Evolutionary conservation across 495 filamentous ascomycete genomes (phyloP).

Genomic region (Podospora pseudopauciseta): DNA sequence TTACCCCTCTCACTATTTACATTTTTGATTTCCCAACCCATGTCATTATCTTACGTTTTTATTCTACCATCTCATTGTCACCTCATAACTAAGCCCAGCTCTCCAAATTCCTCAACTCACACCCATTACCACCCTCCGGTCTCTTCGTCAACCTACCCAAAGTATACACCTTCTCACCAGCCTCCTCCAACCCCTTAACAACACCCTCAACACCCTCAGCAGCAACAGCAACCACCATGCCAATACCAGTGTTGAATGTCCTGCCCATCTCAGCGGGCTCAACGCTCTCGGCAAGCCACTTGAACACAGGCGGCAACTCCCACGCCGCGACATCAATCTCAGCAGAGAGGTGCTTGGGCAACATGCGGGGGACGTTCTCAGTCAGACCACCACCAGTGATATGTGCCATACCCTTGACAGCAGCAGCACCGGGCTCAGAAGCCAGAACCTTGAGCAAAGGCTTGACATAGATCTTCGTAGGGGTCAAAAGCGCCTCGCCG

Average conservation of each 20-base stretch:
- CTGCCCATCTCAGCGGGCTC: constrained; percentile 72
- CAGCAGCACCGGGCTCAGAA: constrained; percentile 11
- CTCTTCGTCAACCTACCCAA: constrained; percentile 65
- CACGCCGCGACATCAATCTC: constrained; percentile 71
- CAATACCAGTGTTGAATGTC: constrained; percentile 91
- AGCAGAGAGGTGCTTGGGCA: constrained; percentile 70
- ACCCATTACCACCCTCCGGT: constrained; percentile 55
- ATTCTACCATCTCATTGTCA: background rate
- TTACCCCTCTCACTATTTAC: background rate
- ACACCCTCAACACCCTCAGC: constrained; percentile 53
- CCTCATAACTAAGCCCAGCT: constrained; percentile 53
- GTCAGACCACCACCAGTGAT: constrained; percentile 91
- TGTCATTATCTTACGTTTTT: background rate
- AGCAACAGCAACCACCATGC: constrained; percentile 82
- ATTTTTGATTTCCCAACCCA: background rate
- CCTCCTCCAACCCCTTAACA: constrained; percentile 49
- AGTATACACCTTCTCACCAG: constrained; percentile 73
- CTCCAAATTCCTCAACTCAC: constrained; percentile 65
- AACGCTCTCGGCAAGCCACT: constrained; percentile 78
- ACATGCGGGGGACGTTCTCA: constrained; percentile 92
- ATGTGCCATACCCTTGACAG: constrained; percentile 84
- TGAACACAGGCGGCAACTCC: constrained; percentile 69
- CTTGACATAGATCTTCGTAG: constrained; percentile 79
- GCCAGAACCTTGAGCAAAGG: constrained; percentile 62
- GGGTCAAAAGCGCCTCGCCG: constrained; percentile 71